Percentiles rank a stretch among this genome's conserved stretches.
Evolutionary conservation across 2,329 filamentous ascomycete genomes (phyloP).

Genomic region (Fusarium bactridioides): DNA sequence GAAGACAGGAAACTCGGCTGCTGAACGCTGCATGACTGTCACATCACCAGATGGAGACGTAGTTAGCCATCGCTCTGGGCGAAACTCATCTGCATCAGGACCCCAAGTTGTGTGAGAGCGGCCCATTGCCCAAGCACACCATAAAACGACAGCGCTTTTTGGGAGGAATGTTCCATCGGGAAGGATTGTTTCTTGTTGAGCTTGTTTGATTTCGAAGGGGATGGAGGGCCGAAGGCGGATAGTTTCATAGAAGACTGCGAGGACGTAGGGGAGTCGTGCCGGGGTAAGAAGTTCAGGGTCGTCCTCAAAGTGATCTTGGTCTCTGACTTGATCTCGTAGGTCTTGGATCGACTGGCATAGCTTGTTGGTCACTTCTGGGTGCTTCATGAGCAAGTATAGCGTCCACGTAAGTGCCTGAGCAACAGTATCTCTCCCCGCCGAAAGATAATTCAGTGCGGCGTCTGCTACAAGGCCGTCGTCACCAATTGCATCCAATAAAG

Average conservation of each 20-base stretch:
- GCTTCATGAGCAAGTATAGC: slow-evolving; percentile 65
- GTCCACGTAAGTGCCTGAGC: slow-evolving; percentile 72
- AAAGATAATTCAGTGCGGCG: slow-evolving; percentile 71
- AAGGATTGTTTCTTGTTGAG: slow-evolving; percentile 58
- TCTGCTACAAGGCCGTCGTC: slow-evolving; percentile 66
- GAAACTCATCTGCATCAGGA: slow-evolving; percentile 61
- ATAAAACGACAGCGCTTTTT: slow-evolving; percentile 62
- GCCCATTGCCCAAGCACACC: slow-evolving; percentile 72
- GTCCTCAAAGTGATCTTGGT: not conserved
- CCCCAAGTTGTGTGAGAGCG: slow-evolving; percentile 66
- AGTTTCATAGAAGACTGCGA: slow-evolving; percentile 68
- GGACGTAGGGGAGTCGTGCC: slow-evolving; percentile 60
- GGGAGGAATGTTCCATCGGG: slow-evolving; percentile 69
- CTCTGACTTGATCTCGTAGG: not conserved
- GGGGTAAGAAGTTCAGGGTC: slow-evolving; percentile 50
- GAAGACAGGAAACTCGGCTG: slow-evolving; percentile 69
- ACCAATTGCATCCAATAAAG: slow-evolving; percentile 63
- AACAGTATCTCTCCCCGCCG: slow-evolving; percentile 70
- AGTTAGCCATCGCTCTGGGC: slow-evolving; percentile 64
- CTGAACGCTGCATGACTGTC: slow-evolving; percentile 52
- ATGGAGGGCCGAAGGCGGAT: slow-evolving; percentile 70
- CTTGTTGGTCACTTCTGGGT: slow-evolving; percentile 51
- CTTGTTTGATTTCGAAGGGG: slow-evolving; percentile 72
- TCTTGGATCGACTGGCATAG: slow-evolving; percentile 54
- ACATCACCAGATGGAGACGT: slow-evolving; percentile 42